Conservation (phyloP, 73 alveolate species). For the Symbiodinium pilosum region DNA sequence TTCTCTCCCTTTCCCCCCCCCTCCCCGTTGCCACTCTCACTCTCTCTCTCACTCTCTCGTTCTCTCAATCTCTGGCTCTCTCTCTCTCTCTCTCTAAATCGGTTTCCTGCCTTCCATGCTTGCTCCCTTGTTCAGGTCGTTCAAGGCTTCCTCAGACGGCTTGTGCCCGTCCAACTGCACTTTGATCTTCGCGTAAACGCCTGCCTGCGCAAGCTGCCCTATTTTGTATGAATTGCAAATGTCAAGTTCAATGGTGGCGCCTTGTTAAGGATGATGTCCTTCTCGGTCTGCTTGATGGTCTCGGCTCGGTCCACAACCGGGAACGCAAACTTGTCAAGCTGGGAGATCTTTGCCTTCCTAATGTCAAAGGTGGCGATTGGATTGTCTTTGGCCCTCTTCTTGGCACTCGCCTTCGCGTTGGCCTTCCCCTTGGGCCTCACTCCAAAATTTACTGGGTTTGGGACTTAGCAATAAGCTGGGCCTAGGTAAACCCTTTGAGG, state of each 20-base stretch:
- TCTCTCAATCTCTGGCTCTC: too few relatives aligned
- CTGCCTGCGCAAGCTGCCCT: too few relatives aligned
- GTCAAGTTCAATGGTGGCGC: background rate
- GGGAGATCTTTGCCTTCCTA: background rate
- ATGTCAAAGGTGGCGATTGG: background rate
- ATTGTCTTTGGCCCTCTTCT: background rate
- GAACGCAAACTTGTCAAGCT: background rate
- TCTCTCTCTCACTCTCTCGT: too few relatives aligned
- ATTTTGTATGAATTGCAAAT: too few relatives aligned
- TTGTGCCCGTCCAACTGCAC: background rate
- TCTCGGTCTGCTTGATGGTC: background rate
- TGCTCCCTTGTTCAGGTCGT: background rate
- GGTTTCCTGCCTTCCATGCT: too few relatives aligned
- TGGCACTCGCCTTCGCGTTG: background rate
- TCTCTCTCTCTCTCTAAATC: too few relatives aligned
- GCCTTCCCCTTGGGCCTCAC: constrained; percentile 1
- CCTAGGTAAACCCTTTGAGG: too few relatives aligned
- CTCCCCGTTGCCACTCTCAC: too few relatives aligned
- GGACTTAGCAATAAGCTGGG: too few relatives aligned
- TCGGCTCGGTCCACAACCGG: background rate
- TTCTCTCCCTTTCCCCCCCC: too few relatives aligned
- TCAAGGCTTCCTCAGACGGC: background rate
- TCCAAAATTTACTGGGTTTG: too few relatives aligned
- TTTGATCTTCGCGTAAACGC: background rate
- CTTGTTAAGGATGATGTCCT: background rate